Percentiles rank a stretch among this genome's conserved stretches.
phyloP scores from a whole-genome alignment of 2,329 filamentous ascomycete species.

The Triangularia verruculosa region DNA sequence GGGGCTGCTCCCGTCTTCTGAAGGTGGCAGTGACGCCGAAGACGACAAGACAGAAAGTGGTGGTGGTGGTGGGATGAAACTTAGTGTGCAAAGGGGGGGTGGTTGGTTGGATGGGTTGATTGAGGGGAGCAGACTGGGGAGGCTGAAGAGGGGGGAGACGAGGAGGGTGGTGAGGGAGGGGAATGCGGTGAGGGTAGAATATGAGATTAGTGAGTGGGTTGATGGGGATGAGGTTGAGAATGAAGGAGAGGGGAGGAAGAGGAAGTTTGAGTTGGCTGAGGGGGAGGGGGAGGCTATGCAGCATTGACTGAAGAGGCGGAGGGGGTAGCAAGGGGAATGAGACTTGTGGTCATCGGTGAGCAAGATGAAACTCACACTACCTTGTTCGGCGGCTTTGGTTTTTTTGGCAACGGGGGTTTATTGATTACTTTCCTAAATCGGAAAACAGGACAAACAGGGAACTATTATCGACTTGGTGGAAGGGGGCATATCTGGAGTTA shows the following conservation, averaged over 20 bases:
- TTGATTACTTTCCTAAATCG: not conserved
- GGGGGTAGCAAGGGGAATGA: not conserved
- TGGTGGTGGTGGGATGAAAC: constrained; percentile 28
- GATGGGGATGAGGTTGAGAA: constrained; percentile 37
- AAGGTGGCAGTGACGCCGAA: not conserved
- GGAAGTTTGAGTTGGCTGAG: constrained; percentile 49
- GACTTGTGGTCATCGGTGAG: not conserved
- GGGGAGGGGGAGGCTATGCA: constrained; percentile 22
- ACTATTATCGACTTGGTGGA: not conserved
- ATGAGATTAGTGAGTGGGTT: constrained; percentile 78
- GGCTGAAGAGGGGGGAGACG: constrained; percentile 54
- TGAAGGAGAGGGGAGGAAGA: constrained; percentile 44
- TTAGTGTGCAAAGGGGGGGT: constrained; percentile 26
- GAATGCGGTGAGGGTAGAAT: constrained; percentile 67
- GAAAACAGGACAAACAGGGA: not conserved
- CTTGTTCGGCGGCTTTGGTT: not conserved
- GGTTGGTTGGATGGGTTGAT: constrained; percentile 80
- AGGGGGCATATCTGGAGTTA: not conserved
- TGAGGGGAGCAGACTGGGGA: constrained; percentile 65
- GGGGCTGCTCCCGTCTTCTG: constrained; percentile 59
- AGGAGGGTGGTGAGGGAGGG: constrained; percentile 54
- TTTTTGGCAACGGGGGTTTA: not conserved
- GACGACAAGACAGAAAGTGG: constrained; percentile 21
- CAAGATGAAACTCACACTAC: not conserved
- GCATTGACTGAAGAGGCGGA: not conserved